A percentile compares a stretch with the other conserved stretches of the same genome.
Evolutionary conservation across 768 basidiomycete species (phyloP).

Genomic region (Botryobasidium botryosum): DNA sequence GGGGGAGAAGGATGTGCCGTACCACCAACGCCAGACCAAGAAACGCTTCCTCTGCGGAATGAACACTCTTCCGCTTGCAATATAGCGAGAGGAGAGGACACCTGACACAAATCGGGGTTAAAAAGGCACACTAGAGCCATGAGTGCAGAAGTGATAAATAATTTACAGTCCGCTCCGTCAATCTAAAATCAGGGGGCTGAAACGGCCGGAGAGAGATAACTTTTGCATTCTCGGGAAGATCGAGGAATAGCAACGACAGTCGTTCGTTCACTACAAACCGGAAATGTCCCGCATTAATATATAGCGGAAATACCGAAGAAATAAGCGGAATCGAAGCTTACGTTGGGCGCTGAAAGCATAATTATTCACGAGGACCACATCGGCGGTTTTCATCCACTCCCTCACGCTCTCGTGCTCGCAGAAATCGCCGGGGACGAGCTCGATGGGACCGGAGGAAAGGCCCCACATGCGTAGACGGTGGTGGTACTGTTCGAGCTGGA

Average conservation of each 20-base stretch:
- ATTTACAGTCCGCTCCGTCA: constrained; percentile 70
- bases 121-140: constrained; percentile 4
- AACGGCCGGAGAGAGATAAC: constrained; percentile 84
- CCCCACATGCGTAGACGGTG: constrained; percentile 88
- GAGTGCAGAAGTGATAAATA: neutral
- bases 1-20: neutral
- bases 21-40: constrained; percentile 42
- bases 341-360: constrained; percentile 62
- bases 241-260: constrained; percentile 76
- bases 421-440: constrained; percentile 79
- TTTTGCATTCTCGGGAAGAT: constrained; percentile 82
- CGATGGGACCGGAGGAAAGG: constrained; percentile 51
- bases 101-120: too few relatives aligned
- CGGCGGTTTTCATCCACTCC: constrained; percentile 58
- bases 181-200: constrained; percentile 44
- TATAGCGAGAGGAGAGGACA: constrained; percentile 69
- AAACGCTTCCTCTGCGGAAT: constrained; percentile 60
- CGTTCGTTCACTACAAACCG: constrained; percentile 58
- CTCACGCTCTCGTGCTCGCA: constrained; percentile 45
- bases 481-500: constrained; percentile 57
- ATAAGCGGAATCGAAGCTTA: constrained; percentile 27
- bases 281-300: constrained; percentile 3
- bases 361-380: constrained; percentile 84
- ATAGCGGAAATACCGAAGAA: neutral
- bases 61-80: constrained; percentile 54